phyloP scores from a whole-genome alignment of 805 yeast species.

The Candida maesae region DNA sequence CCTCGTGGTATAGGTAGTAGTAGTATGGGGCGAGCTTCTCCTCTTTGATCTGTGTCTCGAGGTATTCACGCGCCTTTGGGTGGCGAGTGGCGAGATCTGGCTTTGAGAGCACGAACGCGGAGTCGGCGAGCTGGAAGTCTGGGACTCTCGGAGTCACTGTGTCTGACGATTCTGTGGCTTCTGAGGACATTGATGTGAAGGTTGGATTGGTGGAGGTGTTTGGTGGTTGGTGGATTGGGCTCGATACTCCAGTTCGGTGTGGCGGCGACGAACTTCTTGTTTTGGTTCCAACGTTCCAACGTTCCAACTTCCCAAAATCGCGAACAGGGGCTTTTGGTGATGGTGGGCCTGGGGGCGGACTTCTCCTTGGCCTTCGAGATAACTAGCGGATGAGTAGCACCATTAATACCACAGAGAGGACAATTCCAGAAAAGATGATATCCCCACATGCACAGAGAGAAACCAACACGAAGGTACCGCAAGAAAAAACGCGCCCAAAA shows the following conservation, averaged over 20 bases:
- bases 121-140: conserved; percentile 76
- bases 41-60: conserved; percentile 51
- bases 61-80: conserved; percentile 40
- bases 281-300: not conserved
- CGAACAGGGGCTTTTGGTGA: no score
- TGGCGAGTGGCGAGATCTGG: conserved; percentile 37
- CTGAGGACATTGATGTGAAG: not conserved
- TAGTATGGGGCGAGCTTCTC: conserved; percentile 82
- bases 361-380: no score
- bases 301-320: no score
- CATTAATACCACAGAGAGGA: no score
- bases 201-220: not conserved
- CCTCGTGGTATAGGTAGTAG: conserved; percentile 54
- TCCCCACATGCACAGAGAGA: not conserved
- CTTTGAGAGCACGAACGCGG: conserved; percentile 58
- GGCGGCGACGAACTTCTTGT: not conserved
- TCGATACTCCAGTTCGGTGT: no score
- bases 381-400: no score
- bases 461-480: not conserved
- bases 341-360: no score
- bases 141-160: conserved; percentile 50
- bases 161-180: conserved; percentile 9
- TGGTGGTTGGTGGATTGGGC: no score
- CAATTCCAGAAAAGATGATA: no score
- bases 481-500: not conserved